Evolutionary conservation across 1,139 yeast genomes (phyloP), one percentile per base, ranked within the genome.

Genomic region (Pichia sp.): DNA sequence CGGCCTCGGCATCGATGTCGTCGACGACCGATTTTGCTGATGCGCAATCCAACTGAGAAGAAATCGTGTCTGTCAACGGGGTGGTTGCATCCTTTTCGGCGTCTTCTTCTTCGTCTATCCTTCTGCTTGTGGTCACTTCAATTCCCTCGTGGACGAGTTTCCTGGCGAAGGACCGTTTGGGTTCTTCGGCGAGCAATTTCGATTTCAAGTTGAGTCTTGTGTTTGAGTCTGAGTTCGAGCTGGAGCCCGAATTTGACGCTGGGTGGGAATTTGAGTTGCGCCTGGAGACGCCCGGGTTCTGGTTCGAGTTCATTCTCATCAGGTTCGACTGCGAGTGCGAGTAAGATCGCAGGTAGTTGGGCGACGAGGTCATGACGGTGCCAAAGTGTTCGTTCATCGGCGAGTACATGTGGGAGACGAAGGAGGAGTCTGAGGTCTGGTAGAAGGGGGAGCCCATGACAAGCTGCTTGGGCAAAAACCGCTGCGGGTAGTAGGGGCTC

Each of bases 391-490:
- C 40, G 16, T 36, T 36, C 16, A 36, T 14, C 16, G 40, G 40
- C 16, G 40, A 36, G 16, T 36, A 14, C 16, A 36, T 14, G 40
- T 36, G 40, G 40, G 40, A 36, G 7, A 14, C 44, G 36, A 55
- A 55, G 48, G 59, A 55, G 48, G 54, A 27, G 4, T 55, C 54
- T 29, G 64, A 72, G 29, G 67, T 66, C 46, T 79, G 80, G 49
- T 80, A 76, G 64, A 80, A 85, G 0, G 93, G 93, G 0, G 92
- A 83, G 24, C 83, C 81, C 60, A 84, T 72, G 52, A 87, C 71
- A 53, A 87, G 71, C 64, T 85, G 89, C 30, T 88, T 77, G 1
- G 93, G 93, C 43, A 87, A 71, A 76, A 86, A 75, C 17, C 87
- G 80, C n/a, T 85, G 78, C 9, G 84, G 80, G 63, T 79, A 81